Evolutionary conservation across 2,329 filamentous ascomycete genomes (phyloP).

Genomic region (Calonectria leucothoes): DNA sequence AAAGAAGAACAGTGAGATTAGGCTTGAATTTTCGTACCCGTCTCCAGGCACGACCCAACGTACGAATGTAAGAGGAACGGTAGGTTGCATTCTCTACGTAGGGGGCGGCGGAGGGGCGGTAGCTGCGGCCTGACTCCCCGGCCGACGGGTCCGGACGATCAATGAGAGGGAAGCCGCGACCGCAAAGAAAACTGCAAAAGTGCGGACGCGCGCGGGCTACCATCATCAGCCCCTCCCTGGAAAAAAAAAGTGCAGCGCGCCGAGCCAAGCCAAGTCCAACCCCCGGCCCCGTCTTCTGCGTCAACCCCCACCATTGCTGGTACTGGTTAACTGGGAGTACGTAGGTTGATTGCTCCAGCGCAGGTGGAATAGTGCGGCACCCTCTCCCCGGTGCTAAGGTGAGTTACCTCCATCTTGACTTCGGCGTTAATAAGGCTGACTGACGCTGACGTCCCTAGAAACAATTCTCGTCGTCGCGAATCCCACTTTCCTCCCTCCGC

Average conservation of each 20-base stretch:
- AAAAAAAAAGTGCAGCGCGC: neutral
- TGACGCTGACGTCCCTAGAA: slow-evolving; percentile 21
- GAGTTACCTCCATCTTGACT: slow-evolving; percentile 20
- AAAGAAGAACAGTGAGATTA: neutral
- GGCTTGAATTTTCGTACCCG: slow-evolving; percentile 1
- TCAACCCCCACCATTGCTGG: slow-evolving; percentile 17
- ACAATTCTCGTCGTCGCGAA: slow-evolving; percentile 18
- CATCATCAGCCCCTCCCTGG: neutral
- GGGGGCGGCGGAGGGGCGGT: slow-evolving; percentile 15
- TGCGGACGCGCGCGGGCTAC: neutral
- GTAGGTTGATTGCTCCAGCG: neutral
- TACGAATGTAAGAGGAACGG: slow-evolving; percentile 5
- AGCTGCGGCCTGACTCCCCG: slow-evolving; percentile 15
- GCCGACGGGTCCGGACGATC: slow-evolving; percentile 23
- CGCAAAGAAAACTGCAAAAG: neutral
- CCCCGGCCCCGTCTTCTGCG: slow-evolving; percentile 17
- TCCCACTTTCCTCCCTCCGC: slow-evolving; percentile 6
- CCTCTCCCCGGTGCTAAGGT: slow-evolving; percentile 7
- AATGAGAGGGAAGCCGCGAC: neutral
- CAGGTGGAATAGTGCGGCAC: slow-evolving; percentile 11
- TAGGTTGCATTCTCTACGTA: slow-evolving; percentile 12
- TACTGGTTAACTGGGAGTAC: neutral
- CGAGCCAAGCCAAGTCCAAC: neutral
- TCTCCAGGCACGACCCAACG: slow-evolving; percentile 6
- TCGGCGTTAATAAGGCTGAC: slow-evolving; percentile 28